phyloP scores from a whole-genome alignment of 257 asterid genomes.

The Dorcoceras hygrometricum region DNA sequence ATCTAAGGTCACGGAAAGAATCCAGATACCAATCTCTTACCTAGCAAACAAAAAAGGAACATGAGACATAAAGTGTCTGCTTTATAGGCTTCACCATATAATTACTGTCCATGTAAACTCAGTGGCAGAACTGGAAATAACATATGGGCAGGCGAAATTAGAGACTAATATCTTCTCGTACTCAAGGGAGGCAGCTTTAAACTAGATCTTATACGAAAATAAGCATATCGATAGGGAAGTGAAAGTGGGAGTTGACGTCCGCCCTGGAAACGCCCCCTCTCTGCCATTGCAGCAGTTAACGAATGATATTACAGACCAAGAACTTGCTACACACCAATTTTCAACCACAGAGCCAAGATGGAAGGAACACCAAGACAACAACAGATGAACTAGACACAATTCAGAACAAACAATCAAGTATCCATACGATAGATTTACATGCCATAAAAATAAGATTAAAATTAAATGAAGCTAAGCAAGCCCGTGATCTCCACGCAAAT shows the following conservation, averaged over 20 bases:
- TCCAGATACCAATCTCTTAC: conserved; percentile 92
- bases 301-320: neutral
- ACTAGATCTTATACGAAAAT: neutral
- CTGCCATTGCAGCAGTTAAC: neutral
- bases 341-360: neutral
- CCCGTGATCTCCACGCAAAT: neutral
- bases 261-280: neutral
- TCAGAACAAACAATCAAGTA: neutral
- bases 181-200: neutral
- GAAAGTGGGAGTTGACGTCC: neutral
- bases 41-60: conserved; percentile 15
- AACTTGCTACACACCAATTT: neutral
- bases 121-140: neutral
- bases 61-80: neutral
- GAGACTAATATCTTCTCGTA: neutral
- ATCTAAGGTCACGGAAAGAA: conserved; percentile 86
- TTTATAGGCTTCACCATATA: neutral
- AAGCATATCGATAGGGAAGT: neutral
- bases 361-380: neutral
- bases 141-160: neutral
- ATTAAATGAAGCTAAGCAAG: neutral
- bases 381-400: neutral
- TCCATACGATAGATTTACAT: neutral
- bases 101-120: neutral
- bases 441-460: neutral